These are phyloP conservation scores for Wickerhamiella infanticola DNA, from an alignment of 1,139 yeast species.

Conservation along the genomic window DNA sequence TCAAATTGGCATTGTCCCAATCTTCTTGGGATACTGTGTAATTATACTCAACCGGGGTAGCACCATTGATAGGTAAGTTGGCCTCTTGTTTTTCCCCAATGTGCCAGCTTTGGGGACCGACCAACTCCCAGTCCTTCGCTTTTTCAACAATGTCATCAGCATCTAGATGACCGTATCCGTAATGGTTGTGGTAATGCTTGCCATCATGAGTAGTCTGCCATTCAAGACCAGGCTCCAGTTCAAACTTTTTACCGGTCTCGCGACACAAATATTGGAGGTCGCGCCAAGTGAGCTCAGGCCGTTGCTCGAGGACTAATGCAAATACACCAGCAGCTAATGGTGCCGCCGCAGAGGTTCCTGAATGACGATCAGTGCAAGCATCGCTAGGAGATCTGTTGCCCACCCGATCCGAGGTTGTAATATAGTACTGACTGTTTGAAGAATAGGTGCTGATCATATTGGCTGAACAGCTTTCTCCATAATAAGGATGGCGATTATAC, in stretches of 20 bases:
- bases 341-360: constrained; percentile 98
- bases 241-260: constrained; percentile 38
- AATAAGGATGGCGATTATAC: constrained; percentile 69
- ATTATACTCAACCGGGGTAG: constrained; percentile 24
- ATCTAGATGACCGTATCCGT: constrained; percentile 89
- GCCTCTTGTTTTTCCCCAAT: constrained; percentile 34
- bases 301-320: constrained; percentile 62
- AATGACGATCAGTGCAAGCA: constrained; percentile 59
- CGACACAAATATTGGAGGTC: constrained; percentile 81
- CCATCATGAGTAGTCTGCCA: constrained; percentile 50
- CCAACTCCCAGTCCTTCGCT: constrained; percentile 68
- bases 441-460: constrained; percentile 93
- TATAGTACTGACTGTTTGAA: constrained; percentile 80
- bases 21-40: constrained; percentile 37
- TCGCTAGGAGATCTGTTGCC: constrained; percentile 24
- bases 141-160: constrained; percentile 58
- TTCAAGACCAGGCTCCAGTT: constrained; percentile 42
- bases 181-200: constrained; percentile 61
- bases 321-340: constrained; percentile 95
- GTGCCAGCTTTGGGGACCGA: constrained; percentile 83
- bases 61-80: constrained; percentile 17
- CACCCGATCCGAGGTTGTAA: constrained; percentile 73
- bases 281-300: constrained; percentile 89
- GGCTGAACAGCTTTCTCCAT: constrained; percentile 89
- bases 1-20: constrained; percentile 43